These are phyloP conservation scores for Botrytis porri DNA, from an alignment of 2,329 filamentous ascomycete species.

Conservation along the genomic window DNA sequence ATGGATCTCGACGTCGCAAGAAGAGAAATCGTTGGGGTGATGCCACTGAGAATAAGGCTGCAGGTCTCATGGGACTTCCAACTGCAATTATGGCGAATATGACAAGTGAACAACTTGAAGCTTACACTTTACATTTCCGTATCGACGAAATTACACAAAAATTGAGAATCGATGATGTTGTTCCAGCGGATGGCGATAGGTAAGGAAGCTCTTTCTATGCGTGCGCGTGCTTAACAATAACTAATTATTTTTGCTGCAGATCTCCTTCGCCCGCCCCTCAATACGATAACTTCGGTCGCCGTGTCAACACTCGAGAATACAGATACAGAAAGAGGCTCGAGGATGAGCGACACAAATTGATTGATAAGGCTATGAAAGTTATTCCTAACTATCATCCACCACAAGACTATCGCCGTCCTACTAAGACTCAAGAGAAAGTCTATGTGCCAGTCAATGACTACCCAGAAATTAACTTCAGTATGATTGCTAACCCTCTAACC, in stretches of 20 bases:
- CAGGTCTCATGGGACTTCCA: constrained; percentile 93
- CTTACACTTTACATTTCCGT: constrained; percentile 91
- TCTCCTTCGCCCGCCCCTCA: constrained; percentile 94
- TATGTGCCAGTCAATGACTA: constrained; percentile 99
- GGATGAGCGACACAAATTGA: constrained; percentile 96
- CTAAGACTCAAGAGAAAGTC: constrained; percentile 99
- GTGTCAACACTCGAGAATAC: constrained; percentile 98
- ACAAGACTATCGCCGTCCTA: constrained; percentile 95
- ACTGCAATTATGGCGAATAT: constrained; percentile 97
- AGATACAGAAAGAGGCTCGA: constrained; percentile 97
- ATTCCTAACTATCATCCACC: constrained; percentile 99
- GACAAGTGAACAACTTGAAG: constrained; percentile 97
- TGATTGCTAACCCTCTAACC: constrained; percentile 99
- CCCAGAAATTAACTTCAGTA: constrained; percentile 99
- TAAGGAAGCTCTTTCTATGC: constrained; percentile 47
- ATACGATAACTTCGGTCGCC: constrained; percentile 98
- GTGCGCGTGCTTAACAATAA: background rate
- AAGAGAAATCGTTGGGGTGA: constrained; percentile 99
- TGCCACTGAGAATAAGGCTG: constrained; percentile 96
- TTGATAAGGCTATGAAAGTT: constrained; percentile 99
- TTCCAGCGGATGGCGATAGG: constrained; percentile 94
- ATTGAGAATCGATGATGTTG: constrained; percentile 97
- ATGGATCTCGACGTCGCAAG: constrained; percentile 86
- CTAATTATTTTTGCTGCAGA: constrained; percentile 47
- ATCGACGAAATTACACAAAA: constrained; percentile 99